phyloP scores from a whole-genome alignment of 2,329 filamentous ascomycete species.

The Gliomastix tumulicola region DNA sequence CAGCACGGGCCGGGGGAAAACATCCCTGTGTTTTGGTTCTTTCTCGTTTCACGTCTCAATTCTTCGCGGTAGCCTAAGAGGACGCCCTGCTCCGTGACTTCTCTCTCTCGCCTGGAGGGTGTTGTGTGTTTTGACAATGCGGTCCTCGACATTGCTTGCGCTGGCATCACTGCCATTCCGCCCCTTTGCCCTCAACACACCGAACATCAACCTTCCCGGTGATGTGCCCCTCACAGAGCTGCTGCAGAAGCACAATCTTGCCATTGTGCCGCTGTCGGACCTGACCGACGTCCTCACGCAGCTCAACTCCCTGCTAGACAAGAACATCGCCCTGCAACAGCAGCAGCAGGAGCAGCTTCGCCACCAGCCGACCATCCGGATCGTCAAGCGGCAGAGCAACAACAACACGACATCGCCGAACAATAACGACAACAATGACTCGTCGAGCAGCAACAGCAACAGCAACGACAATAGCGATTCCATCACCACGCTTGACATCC shows the following conservation, averaged over 20 bases:
- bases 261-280: slow-evolving; percentile 34
- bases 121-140: no score
- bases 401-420: not conserved
- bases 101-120: no score
- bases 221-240: slow-evolving; percentile 31
- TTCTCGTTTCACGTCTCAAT: no score
- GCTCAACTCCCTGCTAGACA: slow-evolving; percentile 30
- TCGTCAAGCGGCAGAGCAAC: slow-evolving; percentile 2
- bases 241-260: slow-evolving; percentile 34
- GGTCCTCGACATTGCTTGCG: not conserved
- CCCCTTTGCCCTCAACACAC: not conserved
- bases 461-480: not conserved
- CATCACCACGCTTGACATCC: slow-evolving; percentile 3
- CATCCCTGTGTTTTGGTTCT: no score
- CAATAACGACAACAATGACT: not conserved
- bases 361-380: not conserved
- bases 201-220: not conserved
- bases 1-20: no score
- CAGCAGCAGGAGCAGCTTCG: not conserved
- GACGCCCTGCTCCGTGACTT: no score
- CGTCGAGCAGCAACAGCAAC: not conserved
- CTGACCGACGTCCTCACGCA: slow-evolving; percentile 35
- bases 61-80: no score
- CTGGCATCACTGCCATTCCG: not conserved
- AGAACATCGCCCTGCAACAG: slow-evolving; percentile 5